Percentiles rank a stretch among this genome's conserved stretches.
These are phyloP conservation scores for Rosa rugosa DNA, from an alignment of 306 rosid genomes.

Conservation along the genomic window DNA sequence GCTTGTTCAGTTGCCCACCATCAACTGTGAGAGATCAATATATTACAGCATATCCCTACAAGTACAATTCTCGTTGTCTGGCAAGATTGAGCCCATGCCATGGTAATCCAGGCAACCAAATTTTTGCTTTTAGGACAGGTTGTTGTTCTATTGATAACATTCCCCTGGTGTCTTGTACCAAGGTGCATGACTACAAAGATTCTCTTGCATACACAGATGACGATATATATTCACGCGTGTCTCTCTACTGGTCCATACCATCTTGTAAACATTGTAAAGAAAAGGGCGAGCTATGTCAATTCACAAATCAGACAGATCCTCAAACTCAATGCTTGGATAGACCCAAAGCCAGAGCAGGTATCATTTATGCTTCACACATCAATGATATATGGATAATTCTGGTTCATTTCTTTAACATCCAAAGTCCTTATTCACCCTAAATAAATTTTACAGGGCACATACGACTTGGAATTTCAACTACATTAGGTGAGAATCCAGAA, in stretches of 20 bases:
- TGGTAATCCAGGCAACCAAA: slow-evolving; percentile 9
- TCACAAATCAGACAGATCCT: background rate
- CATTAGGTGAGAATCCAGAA: no score
- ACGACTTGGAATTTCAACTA: background rate
- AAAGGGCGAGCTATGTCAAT: slow-evolving; percentile 20
- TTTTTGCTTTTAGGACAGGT: background rate
- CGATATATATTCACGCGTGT: no score
- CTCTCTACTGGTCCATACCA: slow-evolving; percentile 28
- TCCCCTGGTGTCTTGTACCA: slow-evolving; percentile 29
- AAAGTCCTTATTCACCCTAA: background rate
- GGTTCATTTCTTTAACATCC: background rate
- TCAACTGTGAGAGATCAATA: background rate
- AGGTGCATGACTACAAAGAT: slow-evolving; percentile 11
- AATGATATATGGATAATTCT: background rate
- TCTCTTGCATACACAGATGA: background rate
- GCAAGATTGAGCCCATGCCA: slow-evolving; percentile 12
- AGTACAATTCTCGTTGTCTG: no score
- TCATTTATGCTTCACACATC: background rate
- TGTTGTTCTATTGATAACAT: rapidly evolving
- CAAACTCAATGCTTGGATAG: background rate
- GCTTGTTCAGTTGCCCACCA: slow-evolving; percentile 36
- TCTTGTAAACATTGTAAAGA: slow-evolving; percentile 31
- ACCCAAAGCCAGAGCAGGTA: background rate
- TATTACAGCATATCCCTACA: background rate
- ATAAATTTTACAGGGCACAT: background rate